phyloP scores from a whole-genome alignment of 2,329 filamentous ascomycete genomes.

The Arthrobotrys conoides region DNA sequence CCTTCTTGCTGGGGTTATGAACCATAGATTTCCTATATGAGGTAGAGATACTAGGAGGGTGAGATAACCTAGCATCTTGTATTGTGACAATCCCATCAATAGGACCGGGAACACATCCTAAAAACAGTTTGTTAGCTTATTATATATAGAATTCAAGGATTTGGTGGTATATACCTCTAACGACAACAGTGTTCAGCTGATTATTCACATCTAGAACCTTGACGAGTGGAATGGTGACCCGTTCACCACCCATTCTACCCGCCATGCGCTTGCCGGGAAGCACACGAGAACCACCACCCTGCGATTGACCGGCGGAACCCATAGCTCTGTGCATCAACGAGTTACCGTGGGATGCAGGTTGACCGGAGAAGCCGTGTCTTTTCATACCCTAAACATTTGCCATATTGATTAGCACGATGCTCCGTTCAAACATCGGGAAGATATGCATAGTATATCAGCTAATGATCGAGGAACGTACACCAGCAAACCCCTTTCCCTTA shows the following conservation, averaged over 20 bases:
- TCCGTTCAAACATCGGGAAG: neutral
- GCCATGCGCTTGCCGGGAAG: conserved; percentile 98
- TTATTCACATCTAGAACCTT: conserved; percentile 89
- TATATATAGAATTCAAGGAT: neutral
- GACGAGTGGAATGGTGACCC: conserved; percentile 90
- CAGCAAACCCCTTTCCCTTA: conserved; percentile 92
- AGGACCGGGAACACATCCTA: conserved; percentile 83
- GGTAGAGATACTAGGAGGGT: conserved; percentile 47
- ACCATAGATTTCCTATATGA: conserved; percentile 48
- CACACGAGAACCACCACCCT: conserved; percentile 92
- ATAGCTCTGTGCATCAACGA: conserved; percentile 93
- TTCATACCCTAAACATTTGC: conserved; percentile 81
- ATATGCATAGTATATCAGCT: no score
- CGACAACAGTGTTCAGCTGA: conserved; percentile 86
- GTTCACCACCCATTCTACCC: conserved; percentile 91
- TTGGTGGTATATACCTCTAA: conserved; percentile 75
- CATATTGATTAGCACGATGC: neutral
- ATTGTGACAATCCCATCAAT: conserved; percentile 88
- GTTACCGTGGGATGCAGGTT: conserved; percentile 93
- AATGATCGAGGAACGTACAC: conserved; percentile 70
- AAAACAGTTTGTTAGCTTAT: neutral
- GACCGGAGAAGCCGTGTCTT: conserved; percentile 88
- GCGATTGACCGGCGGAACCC: conserved; percentile 88
- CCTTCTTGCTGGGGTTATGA: neutral
- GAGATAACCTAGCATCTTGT: conserved; percentile 76